Base-by-base conservation (phyloP, 345 rosid species). In the Salix exigua region DNA sequence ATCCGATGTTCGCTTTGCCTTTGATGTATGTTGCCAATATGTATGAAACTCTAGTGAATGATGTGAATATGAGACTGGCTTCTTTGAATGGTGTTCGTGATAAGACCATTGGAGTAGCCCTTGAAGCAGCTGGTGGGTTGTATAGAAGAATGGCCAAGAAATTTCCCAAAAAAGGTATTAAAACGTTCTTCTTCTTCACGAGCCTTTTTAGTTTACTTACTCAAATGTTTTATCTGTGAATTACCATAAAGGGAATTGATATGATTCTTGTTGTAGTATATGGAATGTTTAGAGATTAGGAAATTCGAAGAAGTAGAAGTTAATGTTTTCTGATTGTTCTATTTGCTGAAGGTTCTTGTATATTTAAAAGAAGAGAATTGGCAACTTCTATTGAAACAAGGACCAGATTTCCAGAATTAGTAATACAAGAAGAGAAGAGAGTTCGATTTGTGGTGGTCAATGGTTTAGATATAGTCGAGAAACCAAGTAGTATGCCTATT, bases 111-210 rank as follows among this genome's bases (percentile, higher is more conserved):
- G 97, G 97, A 19, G 90, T 93, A 50, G 93, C 97, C 66, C 97
- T 95, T 77, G 97, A 95, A 90, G 97, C 97, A 23, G 90, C 97
- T 12, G 97, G 99, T 80, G 99, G 97, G 50, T 89, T 95, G 87
- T 95, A 95, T 75, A 83, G 97, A 81, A 88, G 81, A 75, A 69
- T 95, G 79, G 90, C 97, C 2, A 91, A 90, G 82, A 95, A 91
- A 84, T 93, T 89, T 78, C 99, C 99, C 51, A 95, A 89, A 78
- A 93, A 88, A 88, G 99, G 99, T 94, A 80, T 46, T 64, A 14
- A 13, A 8, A 13, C 12, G 0, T 65, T 48, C 50, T 51, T 64
- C 9, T 62, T 25, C 42, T 63, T 64, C 1, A 35, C 18, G 33
- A 12, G 13, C 26, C 11, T 14, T 53, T 26, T 26, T 11, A 17